Percentiles rank a stretch among this genome's conserved stretches.
phyloP scores from a whole-genome alignment of 2,329 filamentous ascomycete species.

The Penicillium glabrum region DNA sequence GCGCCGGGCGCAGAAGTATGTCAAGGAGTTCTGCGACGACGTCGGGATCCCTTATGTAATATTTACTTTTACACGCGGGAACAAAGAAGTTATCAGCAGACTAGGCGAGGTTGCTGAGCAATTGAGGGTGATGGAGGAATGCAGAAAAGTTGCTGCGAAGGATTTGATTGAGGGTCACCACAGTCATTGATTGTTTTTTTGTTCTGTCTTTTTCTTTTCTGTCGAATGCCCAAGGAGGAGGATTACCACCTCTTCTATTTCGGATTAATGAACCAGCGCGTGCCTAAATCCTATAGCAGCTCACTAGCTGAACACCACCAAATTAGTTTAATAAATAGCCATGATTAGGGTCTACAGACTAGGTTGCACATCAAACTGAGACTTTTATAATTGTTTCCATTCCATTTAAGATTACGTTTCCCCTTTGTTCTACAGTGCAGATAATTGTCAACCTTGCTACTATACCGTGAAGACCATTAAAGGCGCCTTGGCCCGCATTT shows the following conservation, averaged over 20 bases:
- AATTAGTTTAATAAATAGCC: too few relatives aligned
- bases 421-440: too few relatives aligned
- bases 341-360: too few relatives aligned
- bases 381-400: too few relatives aligned
- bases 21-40: conserved; percentile 76
- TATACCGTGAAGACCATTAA: too few relatives aligned
- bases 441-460: too few relatives aligned
- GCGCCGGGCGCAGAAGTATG: conserved; percentile 68
- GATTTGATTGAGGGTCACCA: conserved; percentile 11
- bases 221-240: not conserved
- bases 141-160: conserved; percentile 51
- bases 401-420: too few relatives aligned
- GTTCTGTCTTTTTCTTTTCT: not conserved
- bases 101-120: conserved; percentile 74
- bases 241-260: not conserved
- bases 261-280: not conserved
- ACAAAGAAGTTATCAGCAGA: conserved; percentile 70
- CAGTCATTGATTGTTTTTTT: not conserved
- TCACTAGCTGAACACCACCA: too few relatives aligned
- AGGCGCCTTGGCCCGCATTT: too few relatives aligned
- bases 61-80: conserved; percentile 78
- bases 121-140: conserved; percentile 70
- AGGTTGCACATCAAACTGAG: too few relatives aligned
- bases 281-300: not conserved
- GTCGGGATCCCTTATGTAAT: conserved; percentile 79